Evolutionary conservation across 163 green algal genomes (phyloP), one percentile per base, ranked within the genome.

Genomic region (Chlamydomonas reinhardtii): DNA sequence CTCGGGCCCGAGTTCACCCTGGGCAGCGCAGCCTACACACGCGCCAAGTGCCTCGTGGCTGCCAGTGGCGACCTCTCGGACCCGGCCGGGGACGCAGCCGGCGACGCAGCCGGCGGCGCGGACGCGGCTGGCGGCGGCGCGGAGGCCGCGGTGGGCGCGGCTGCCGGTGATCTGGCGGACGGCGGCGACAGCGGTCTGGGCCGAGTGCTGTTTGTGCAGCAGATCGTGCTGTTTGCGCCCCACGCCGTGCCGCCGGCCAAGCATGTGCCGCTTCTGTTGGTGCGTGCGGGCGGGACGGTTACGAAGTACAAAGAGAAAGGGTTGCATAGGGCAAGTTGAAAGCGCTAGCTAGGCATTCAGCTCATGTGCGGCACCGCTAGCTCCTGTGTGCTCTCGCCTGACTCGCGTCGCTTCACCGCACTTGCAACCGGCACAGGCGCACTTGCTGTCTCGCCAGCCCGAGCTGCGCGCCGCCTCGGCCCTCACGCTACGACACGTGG

Each of bases 201-300:
- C 89, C 85, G 85, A 25, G 96, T 99, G 62, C 91, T 98, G 79
- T 99, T 98, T 89, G 94, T 94, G 14, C 97, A 99, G 92, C 96
- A 98, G 93, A 92, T 99, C 39, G 92, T 98, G 27, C 92, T 99
- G 52, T 99, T 99, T 89, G 96, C 96, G 9, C 96, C 97, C 0
- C 88, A 96, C 29, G 96, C 96, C 15, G 91, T 98, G 52, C 93
- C 94, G 15, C 85, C 94, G 11, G 69, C 79, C 35, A 93, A 93
- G 75, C 92, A 97, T 82, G 78, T 98, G 37, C 86, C 88, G 5
- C 86, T 94, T 73, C 89, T 97, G 74, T 89, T 89, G 86, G 84
- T 92, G 35, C 31, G 74, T 9, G 32, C 59, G 20, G 29, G 59
- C 39, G 39, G 39, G 39, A 8, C 39, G 56, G n/a, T n/a, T n/a